Evolutionary conservation across 441 rosid species (phyloP).

Genomic region (Erodium trifolium): DNA sequence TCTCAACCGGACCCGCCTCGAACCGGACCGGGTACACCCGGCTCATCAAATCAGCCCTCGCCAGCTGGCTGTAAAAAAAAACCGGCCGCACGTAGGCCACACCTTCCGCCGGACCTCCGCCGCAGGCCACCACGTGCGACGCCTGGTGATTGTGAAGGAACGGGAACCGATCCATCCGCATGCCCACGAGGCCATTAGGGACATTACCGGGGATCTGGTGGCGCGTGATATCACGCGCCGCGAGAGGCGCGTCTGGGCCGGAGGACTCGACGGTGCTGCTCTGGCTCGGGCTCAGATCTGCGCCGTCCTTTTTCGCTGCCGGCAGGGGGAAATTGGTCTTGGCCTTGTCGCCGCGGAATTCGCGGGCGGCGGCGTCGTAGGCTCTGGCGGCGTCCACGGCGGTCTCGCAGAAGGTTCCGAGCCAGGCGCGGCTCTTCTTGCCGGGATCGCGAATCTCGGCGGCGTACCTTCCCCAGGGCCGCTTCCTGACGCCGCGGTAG

Average conservation of each 20-base stretch:
- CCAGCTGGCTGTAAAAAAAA: constrained; percentile 21
- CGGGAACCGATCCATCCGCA: constrained; percentile 28
- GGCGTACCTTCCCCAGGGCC: constrained; percentile 50
- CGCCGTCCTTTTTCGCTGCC: neutral
- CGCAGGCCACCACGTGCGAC: constrained; percentile 23
- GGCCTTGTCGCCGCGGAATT: constrained; percentile 49
- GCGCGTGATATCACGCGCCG: constrained; percentile 20
- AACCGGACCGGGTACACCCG: constrained; percentile 34
- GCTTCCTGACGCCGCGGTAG: constrained; percentile 46
- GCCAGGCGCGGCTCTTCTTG: constrained; percentile 50
- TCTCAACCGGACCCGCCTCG: constrained; percentile 21
- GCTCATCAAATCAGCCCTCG: constrained; percentile 33
- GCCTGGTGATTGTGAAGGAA: constrained; percentile 35
- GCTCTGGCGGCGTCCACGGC: constrained; percentile 52
- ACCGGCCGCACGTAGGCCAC: constrained; percentile 24
- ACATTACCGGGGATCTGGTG: neutral
- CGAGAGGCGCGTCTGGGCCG: constrained; percentile 8
- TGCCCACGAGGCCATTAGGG: neutral
- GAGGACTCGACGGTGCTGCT: constrained; percentile 41
- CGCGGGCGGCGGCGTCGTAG: constrained; percentile 46
- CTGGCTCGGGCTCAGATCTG: constrained; percentile 25
- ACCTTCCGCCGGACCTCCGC: constrained; percentile 11
- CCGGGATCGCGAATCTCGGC: constrained; percentile 59
- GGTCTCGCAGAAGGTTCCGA: constrained; percentile 48
- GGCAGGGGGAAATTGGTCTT: constrained; percentile 40